Evolutionary conservation across 306 rosid genomes (phyloP).

Genomic region (Citrullus amarus): DNA sequence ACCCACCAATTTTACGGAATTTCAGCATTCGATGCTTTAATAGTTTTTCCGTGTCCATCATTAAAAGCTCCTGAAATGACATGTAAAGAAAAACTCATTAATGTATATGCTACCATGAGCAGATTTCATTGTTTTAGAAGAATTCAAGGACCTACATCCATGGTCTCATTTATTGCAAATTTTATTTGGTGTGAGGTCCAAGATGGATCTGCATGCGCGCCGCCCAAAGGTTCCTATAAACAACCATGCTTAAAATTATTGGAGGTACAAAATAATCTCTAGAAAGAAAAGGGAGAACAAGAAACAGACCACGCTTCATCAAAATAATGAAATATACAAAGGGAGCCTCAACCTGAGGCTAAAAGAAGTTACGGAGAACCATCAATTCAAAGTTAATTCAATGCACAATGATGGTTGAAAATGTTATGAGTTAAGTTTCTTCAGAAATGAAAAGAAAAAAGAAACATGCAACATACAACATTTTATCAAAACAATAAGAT

Average conservation of each 20-base stretch:
- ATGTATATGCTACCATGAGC: background rate
- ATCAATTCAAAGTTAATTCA: background rate
- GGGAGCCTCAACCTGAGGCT: background rate
- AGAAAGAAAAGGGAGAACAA: background rate
- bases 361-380: background rate
- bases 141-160: conserved; percentile 56
- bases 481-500: background rate
- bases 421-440: background rate
- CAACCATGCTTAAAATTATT: background rate
- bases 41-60: conserved; percentile 49
- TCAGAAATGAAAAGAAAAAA: background rate
- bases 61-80: conserved; percentile 52
- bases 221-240: conserved; percentile 85
- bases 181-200: conserved; percentile 89
- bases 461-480: background rate
- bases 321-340: background rate
- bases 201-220: conserved; percentile 77
- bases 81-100: background rate
- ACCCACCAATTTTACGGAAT: conserved; percentile 73
- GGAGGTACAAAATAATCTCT: background rate
- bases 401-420: conserved; percentile 11
- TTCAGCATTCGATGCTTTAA: conserved; percentile 60
- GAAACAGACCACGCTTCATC: background rate
- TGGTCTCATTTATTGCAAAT: conserved; percentile 50
- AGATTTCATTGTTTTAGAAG: conserved; percentile 13